Percentiles rank a stretch among this genome's conserved stretches.
Evolutionary conservation across 2,329 filamentous ascomycete species (phyloP).

Genomic region (Apiospora rasikravindrae): DNA sequence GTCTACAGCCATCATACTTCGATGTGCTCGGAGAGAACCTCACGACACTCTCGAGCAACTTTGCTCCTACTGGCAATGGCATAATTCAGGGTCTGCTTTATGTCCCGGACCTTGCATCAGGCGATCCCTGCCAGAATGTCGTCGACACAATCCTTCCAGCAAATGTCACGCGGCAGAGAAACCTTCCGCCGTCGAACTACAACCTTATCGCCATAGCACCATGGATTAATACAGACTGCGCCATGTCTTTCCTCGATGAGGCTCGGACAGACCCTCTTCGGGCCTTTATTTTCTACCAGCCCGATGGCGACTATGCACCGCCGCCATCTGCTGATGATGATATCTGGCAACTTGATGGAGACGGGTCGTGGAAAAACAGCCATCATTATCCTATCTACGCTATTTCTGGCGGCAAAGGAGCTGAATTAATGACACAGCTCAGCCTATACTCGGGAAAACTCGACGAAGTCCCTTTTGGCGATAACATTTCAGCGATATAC

Average conservation of each 20-base stretch:
- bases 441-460: slow-evolving; percentile 80
- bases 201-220: slow-evolving; percentile 83
- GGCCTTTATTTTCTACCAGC: slow-evolving; percentile 68
- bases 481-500: slow-evolving; percentile 60
- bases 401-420: slow-evolving; percentile 70
- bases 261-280: slow-evolving; percentile 64
- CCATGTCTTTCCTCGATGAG: slow-evolving; percentile 71
- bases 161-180: slow-evolving; percentile 74
- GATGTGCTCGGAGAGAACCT: slow-evolving; percentile 62
- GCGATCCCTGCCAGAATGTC: slow-evolving; percentile 66
- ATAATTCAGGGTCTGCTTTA: slow-evolving; percentile 82
- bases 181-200: slow-evolving; percentile 73
- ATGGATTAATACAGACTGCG: slow-evolving; percentile 80
- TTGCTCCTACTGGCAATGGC: slow-evolving; percentile 60
- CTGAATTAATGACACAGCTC: slow-evolving; percentile 72
- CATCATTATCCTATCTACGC: slow-evolving; percentile 84
- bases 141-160: slow-evolving; percentile 70
- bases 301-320: slow-evolving; percentile 58
- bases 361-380: slow-evolving; percentile 71
- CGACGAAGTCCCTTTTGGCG: slow-evolving; percentile 62
- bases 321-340: slow-evolving; percentile 70
- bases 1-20: slow-evolving; percentile 56
- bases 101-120: slow-evolving; percentile 70
- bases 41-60: slow-evolving; percentile 76
- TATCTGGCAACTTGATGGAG: slow-evolving; percentile 74